Base-by-base conservation (phyloP, 2,329 filamentous ascomycete species). In the Laburnicola sp. region DNA sequence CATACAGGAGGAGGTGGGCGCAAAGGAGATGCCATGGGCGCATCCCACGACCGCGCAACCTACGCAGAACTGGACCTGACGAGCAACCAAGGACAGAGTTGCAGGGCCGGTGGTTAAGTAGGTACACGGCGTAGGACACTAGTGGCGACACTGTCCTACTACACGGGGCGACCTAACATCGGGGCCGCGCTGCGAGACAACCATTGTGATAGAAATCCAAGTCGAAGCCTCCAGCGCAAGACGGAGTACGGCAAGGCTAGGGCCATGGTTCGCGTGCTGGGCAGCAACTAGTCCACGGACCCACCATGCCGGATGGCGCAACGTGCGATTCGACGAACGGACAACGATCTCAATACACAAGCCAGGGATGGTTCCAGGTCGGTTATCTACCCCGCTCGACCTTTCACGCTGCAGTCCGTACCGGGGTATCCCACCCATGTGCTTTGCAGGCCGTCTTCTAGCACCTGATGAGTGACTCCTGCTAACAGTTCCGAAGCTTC, bases 21-120 rank as follows among this genome's bases (percentile, higher is more conserved):
- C 46, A 53, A 46, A 44, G 47, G 46, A 47, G 51, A 48, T 42
- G 45, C 51, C 51, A 54, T 54, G 51, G 39, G 32, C 31, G 38
- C 51, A 54, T 50, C 43, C 43, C 47, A 43, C 8, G 28, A 35
- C 37, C 41, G 30, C n/a, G 34, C 37, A 44, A 27, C 26, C 31
- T 34, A 40, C 39, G 39, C 30, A 50, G 16, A 39, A n/a, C 46
- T 47, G 44, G 35, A 48, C 35, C 32, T 43, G 21, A 43, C 32
- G 38, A 23, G 11, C 39, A 37, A 16, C 40, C 38, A 11, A 40
- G 22, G 28, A 50, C 28, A 34, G 34, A 47, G n/a, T 26, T 54
- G 37, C 42, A 42, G n/a, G 16, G 16, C 23, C 37, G 37, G 16
- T 23, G 26, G 21, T 35, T 38, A 45, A 45, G 43, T 54, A 50